Evolutionary conservation across 2,329 filamentous ascomycete species (phyloP).

Genomic region (Penicillium crustosum): DNA sequence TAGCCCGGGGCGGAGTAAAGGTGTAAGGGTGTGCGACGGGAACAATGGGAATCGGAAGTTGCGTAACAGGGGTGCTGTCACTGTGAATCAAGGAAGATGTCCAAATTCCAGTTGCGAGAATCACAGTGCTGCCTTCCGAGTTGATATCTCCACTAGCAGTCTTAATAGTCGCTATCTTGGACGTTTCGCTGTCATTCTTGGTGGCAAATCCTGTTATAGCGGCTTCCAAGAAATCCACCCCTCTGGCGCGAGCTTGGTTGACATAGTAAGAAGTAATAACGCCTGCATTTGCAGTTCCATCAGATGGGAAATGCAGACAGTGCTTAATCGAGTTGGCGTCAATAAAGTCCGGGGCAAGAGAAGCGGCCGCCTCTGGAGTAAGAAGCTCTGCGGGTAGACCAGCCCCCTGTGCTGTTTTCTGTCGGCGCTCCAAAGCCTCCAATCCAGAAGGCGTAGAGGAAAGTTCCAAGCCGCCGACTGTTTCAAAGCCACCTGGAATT

Average conservation of each 20-base stretch:
- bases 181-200: not conserved
- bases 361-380: conserved; percentile 20
- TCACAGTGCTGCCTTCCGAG: conserved; percentile 23
- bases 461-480: conserved; percentile 29
- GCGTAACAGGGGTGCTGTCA: not conserved
- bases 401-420: conserved; percentile 19
- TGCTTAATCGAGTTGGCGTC: conserved; percentile 21
- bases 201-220: conserved; percentile 15
- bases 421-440: conserved; percentile 20
- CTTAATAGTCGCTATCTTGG: conserved; percentile 14
- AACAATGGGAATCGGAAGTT: conserved; percentile 33
- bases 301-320: conserved; percentile 27
- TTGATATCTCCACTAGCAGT: conserved; percentile 19
- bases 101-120: conserved; percentile 36
- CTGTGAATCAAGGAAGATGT: conserved; percentile 18
- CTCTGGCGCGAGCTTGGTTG: conserved; percentile 20
- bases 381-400: conserved; percentile 30
- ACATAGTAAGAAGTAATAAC: conserved; percentile 28
- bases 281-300: conserved; percentile 30
- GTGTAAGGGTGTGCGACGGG: conserved; percentile 41
- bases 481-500: conserved; percentile 30
- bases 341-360: conserved; percentile 31
- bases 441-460: conserved; percentile 24
- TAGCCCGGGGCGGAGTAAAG: conserved; percentile 25
- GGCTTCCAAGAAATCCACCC: conserved; percentile 26